Conservation (phyloP, 768 basidiomycete species). For the Dentipellis sp. region DNA sequence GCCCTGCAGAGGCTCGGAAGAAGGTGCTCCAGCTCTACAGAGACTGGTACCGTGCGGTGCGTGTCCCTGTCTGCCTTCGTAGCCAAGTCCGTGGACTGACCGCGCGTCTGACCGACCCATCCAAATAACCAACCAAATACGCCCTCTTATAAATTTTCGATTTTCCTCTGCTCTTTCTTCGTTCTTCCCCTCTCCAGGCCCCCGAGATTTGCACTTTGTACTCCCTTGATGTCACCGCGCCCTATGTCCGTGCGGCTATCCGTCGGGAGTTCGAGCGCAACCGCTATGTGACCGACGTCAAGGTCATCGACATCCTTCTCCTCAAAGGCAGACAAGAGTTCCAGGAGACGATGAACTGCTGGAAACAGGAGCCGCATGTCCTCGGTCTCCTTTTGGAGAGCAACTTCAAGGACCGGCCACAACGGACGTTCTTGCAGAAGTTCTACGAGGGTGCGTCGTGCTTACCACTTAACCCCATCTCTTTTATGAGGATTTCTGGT, state of each 20-base stretch:
- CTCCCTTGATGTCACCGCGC: conserved; percentile 70
- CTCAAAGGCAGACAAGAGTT: conserved; percentile 81
- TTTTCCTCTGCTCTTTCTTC: neutral
- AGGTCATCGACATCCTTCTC: conserved; percentile 78
- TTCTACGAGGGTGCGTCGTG: conserved; percentile 66
- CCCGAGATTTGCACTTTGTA: conserved; percentile 84
- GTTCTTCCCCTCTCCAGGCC: conserved; percentile 42
- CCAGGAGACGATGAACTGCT: conserved; percentile 91
- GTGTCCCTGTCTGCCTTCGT: conserved; percentile 23
- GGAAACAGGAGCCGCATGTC: conserved; percentile 84
- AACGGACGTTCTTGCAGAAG: conserved; percentile 67
- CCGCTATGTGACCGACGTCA: conserved; percentile 70
- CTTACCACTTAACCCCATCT: neutral
- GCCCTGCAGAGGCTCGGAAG: conserved; percentile 50
- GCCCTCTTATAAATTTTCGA: neutral
- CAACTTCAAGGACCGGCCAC: conserved; percentile 31
- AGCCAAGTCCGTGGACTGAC: conserved; percentile 3
- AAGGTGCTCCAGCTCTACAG: conserved; percentile 77
- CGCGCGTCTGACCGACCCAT: neutral
- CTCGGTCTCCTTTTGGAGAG: conserved; percentile 57
- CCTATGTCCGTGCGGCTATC: conserved; percentile 71
- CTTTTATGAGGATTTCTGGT: conserved; percentile 1
- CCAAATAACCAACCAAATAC: conserved; percentile 2
- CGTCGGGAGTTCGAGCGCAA: conserved; percentile 84
- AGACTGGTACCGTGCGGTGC: conserved; percentile 87